Base-by-base conservation (phyloP, 306 rosid species). In the Malus sieversii region DNA sequence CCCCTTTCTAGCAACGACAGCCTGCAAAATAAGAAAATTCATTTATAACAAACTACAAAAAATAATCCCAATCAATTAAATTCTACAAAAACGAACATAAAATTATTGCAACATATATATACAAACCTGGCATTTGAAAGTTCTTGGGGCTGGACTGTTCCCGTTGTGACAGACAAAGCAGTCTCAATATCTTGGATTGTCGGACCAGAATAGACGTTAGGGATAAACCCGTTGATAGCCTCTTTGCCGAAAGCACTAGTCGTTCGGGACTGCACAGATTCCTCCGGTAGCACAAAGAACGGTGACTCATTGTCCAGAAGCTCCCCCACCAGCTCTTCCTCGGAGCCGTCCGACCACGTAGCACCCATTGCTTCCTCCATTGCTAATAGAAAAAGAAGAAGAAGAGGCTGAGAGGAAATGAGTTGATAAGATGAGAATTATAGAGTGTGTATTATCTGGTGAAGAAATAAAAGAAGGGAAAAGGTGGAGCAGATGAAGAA, bases 301-400 rank as follows among this genome's bases (percentile, higher is more conserved):
- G 96, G 90, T 68, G 97, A 75, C 10, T 52, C 89, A 61, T 91
- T 71, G 83, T 88, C 89, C 11, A 94, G 74, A 73, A 91, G 97
- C 88, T 88, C 95, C 81, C 75, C 86, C 72, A 91, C 82, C 19
- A 94, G 90, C 72, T 88, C 92, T 35, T 88, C 93, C 63, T 90
- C 91, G 51, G 85, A 83, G 75, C 86, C 83, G 30, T 85, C 86
- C 65, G 89, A 75, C 94, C 92, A 87, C 9, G 33, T 44, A 75
- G 79, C 38, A 16, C 74, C 35, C 83, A 82, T 83, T 70, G 66
- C 2, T 25, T 79, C 81, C 75, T 86, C 90, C 88, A 85, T 83
- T 71, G 64, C 25, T 81, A 53, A 69, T 27, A 55, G 82, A 78
- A 38, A 7, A 38, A 51, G 79, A 20, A 51, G 71, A 40, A 38